Evolutionary conservation across 1,284 basidiomycete species (phyloP).

Genomic region (Trametes versicolor): DNA sequence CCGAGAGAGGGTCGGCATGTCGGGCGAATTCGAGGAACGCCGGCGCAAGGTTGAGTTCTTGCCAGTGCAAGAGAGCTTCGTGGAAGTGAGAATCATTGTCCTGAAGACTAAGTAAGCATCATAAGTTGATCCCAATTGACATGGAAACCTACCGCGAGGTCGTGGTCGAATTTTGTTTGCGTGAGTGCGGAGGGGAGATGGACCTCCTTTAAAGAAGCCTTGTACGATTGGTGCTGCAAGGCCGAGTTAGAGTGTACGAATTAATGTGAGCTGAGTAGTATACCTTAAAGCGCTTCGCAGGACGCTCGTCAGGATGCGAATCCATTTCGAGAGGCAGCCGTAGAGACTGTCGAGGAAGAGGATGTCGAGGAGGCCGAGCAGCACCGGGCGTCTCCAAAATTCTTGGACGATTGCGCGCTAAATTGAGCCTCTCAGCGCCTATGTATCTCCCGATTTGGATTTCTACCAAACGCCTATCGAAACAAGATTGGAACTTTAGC

Average conservation of each 20-base stretch:
- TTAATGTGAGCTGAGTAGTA: background rate
- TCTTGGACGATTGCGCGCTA: too few species aligned
- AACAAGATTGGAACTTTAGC: too few species aligned
- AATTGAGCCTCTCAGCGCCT: too few species aligned
- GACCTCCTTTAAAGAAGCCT: constrained; percentile 70
- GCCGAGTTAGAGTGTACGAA: background rate
- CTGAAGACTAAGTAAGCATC: constrained; percentile 46
- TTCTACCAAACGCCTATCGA: too few species aligned
- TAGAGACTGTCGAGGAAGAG: background rate
- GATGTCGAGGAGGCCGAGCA: background rate
- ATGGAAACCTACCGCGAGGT: constrained; percentile 59
- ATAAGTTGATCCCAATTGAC: background rate
- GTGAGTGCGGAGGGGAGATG: constrained; percentile 74
- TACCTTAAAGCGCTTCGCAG: constrained; percentile 52
- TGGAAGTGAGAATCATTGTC: constrained; percentile 81
- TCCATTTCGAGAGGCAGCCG: constrained; percentile 24
- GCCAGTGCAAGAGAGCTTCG: constrained; percentile 74
- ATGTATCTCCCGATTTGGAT: too few species aligned
- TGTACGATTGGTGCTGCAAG: constrained; percentile 76
- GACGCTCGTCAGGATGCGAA: constrained; percentile 36
- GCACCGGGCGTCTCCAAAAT: background rate
- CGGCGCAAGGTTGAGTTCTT: constrained; percentile 82
- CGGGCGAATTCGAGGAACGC: constrained; percentile 79
- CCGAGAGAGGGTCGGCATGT: constrained; percentile 67
- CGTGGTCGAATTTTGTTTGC: constrained; percentile 65